Base-by-base conservation (phyloP, 2,329 filamentous ascomycete species). In the Aureobasidium musti region DNA sequence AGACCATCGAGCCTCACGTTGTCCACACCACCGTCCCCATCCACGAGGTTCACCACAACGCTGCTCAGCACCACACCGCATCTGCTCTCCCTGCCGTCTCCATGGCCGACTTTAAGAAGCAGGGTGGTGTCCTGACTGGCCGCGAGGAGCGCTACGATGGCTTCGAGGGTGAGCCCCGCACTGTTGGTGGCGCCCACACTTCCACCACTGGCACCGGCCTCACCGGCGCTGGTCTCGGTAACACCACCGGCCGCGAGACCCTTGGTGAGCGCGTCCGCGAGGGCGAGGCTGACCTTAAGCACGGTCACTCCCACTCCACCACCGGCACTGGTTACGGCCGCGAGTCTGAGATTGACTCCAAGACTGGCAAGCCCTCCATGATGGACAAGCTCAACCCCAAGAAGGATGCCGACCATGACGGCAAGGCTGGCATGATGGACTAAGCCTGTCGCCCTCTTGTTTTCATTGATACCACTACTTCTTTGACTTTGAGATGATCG, bases 11-110 rank as follows among this genome's bases (percentile, higher is more conserved):
- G 69, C 88, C 87, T 1, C 82, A 86, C 19, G 73, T 91, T 3
- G 81, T 91, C 1, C 90, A 92, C 79, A 91, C 87, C 28, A 91
- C 87, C 1, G 81, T 89, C 0, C 89, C 89, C 0, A 83, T 92
- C 49, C 89, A 91, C 70, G 89, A 92, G 78, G 83, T 85, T 1
- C 89, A 91, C 73, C 87, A 91, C 72, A 86, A 88, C 60, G 81
- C 84, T 17, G 81, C 88, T 1, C 83, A 89, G 67, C 86, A 90
- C 74, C 89, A 92, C 73, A 81, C 82, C 50, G 83, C 87, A 1
- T 87, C 87, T 0, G 81, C 84, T 3, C 81, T 91, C 0, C 89
- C 89, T 1, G 76, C 84, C 13, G 86, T 91, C 74, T 86, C 80
- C 41, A 81, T 91, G 74, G 79, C 82, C 0, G 88, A 92, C 71